A percentile compares a stretch with the other conserved stretches of the same genome.
Evolutionary conservation across 345 rosid species (phyloP).

Genomic region (Laguncularia racemosa): DNA sequence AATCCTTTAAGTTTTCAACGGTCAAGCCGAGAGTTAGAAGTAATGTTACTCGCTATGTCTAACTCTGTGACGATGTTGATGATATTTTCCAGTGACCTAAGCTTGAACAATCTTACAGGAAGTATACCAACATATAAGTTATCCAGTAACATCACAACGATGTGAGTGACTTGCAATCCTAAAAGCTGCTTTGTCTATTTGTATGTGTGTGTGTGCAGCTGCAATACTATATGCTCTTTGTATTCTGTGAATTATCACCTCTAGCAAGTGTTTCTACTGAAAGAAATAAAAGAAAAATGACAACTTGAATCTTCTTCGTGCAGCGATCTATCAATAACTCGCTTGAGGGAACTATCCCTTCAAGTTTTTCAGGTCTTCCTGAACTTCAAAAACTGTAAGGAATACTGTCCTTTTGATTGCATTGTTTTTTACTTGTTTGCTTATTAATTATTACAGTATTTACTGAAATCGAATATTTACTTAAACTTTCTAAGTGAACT

Average conservation of each 20-base stretch:
- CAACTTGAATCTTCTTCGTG: background rate
- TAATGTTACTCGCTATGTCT: background rate
- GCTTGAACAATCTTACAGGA: constrained; percentile 72
- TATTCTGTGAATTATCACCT: background rate
- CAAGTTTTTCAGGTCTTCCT: constrained; percentile 44
- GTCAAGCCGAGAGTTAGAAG: background rate
- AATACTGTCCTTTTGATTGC: background rate
- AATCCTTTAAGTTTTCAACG: background rate
- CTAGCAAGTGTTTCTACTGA: background rate
- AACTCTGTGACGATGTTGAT: background rate
- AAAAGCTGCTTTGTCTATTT: too few relatives aligned
- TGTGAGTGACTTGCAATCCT: constrained; percentile 36
- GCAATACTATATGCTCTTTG: too few relatives aligned
- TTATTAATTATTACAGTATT: background rate
- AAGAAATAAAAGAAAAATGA: background rate
- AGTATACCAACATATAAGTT: constrained; percentile 60
- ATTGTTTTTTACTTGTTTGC: background rate
- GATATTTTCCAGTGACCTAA: constrained; percentile 59
- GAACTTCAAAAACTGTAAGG: constrained; percentile 48
- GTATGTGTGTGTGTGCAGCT: too few relatives aligned
- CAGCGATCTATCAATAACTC: constrained; percentile 50
- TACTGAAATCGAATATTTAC: background rate
- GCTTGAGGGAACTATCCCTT: constrained; percentile 49
- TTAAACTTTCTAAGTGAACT: background rate
- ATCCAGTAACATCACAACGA: constrained; percentile 60